Evolutionary conservation across 192 early-diverging fungal genomes (phyloP).

Genomic region (Haplosporangium gracile): DNA sequence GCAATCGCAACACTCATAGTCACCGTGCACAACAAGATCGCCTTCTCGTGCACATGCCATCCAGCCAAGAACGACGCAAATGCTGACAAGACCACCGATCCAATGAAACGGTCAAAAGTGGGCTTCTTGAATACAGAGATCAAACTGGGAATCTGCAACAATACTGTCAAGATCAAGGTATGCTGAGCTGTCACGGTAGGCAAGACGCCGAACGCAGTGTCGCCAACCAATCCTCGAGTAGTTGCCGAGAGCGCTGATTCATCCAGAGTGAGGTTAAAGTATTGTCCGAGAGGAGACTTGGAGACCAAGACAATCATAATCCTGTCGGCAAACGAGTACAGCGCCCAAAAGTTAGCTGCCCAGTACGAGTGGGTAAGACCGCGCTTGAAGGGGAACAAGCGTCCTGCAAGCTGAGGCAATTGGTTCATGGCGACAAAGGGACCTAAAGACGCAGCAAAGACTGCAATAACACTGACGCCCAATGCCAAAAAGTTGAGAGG

Average conservation of each 20-base stretch:
- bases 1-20: constrained; percentile 60
- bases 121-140: constrained; percentile 44
- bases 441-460: constrained; percentile 86
- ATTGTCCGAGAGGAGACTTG: constrained; percentile 37
- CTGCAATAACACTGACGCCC: constrained; percentile 71
- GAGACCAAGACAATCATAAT: constrained; percentile 70
- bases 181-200: constrained; percentile 76
- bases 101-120: constrained; percentile 75
- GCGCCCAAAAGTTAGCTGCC: constrained; percentile 98
- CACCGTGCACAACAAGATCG: constrained; percentile 79
- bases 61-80: constrained; percentile 94
- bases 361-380: constrained; percentile 97
- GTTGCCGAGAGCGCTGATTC: constrained; percentile 67
- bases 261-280: constrained; percentile 55
- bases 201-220: constrained; percentile 85
- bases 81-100: constrained; percentile 82
- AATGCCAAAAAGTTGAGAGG: constrained; percentile 69
- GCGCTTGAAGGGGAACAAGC: constrained; percentile 97
- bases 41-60: constrained; percentile 99
- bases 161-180: constrained; percentile 81
- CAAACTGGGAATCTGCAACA: constrained; percentile 73
- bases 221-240: constrained; percentile 94
- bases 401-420: constrained; percentile 78
- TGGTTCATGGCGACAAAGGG: constrained; percentile 83
- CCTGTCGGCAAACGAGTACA: constrained; percentile 89